Evolutionary conservation across 73 alveolate species (phyloP).

Genomic region (Tetrahymena thermophila): DNA sequence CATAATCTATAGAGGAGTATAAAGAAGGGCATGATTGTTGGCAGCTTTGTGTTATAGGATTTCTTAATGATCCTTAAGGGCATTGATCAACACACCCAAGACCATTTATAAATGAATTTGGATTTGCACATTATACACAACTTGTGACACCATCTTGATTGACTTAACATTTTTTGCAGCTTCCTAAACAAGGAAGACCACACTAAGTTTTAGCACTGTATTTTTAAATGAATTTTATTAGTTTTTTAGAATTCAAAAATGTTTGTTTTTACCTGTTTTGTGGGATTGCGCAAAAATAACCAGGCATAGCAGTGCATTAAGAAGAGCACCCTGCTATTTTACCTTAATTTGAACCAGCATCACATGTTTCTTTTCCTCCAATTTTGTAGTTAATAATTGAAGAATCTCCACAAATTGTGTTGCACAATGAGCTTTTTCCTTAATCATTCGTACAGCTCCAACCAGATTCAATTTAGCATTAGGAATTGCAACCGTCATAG

Average conservation of each 20-base stretch:
- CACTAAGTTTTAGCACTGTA: neutral
- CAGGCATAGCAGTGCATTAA: neutral
- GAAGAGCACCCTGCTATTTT: neutral
- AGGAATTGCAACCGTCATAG: neutral
- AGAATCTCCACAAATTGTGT: neutral
- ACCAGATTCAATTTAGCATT: neutral
- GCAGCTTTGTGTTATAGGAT: neutral
- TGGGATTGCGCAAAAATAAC: neutral
- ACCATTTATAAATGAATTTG: neutral
- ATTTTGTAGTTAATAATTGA: neutral
- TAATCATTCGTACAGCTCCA: neutral
- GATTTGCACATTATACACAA: neutral
- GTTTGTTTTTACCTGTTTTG: neutral
- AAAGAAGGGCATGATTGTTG: neutral
- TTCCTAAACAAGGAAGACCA: neutral
- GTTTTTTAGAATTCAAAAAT: neutral
- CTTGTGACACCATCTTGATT: neutral
- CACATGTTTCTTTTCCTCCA: neutral
- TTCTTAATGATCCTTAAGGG: neutral
- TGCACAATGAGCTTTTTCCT: neutral
- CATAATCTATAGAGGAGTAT: neutral
- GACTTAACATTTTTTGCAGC: neutral
- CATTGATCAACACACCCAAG: neutral
- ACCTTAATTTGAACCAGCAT: neutral
- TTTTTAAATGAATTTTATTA: neutral